Conservation (phyloP, 2,329 filamentous ascomycete species). For the Calycina marina region DNA sequence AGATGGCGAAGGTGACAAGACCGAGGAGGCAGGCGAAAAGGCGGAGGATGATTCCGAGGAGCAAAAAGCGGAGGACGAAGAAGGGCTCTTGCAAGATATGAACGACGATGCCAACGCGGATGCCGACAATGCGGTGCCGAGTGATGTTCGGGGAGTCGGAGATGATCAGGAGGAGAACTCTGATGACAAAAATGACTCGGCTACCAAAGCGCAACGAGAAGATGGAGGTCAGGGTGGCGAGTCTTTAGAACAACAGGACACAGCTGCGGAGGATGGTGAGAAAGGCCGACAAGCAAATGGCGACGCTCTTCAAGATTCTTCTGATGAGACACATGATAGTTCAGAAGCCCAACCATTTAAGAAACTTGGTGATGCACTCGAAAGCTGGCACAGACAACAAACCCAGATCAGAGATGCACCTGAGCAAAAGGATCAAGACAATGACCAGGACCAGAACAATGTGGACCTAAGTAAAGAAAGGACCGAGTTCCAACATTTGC, state of each 20-base stretch:
- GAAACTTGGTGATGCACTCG: constrained; percentile 83
- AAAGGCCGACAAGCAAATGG: constrained; percentile 29
- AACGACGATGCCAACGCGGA: constrained; percentile 36
- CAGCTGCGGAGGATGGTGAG: constrained; percentile 48
- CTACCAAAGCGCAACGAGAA: constrained; percentile 48
- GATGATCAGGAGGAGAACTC: constrained; percentile 50
- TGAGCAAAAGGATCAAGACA: constrained; percentile 30
- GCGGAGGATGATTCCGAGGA: constrained; percentile 33
- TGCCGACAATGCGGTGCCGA: constrained; percentile 47
- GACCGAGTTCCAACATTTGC: constrained; percentile 86
- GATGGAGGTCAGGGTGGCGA: constrained; percentile 52
- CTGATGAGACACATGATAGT: constrained; percentile 26
- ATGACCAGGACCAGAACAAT: constrained; percentile 13
- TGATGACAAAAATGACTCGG: constrained; percentile 44
- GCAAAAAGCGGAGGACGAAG: constrained; percentile 36
- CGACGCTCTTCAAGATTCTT: constrained; percentile 24
- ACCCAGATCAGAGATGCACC: constrained; percentile 54
- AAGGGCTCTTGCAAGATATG: constrained; percentile 24
- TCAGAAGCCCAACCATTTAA: constrained; percentile 62
- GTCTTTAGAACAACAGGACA: constrained; percentile 47
- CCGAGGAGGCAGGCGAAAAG: constrained; percentile 36
- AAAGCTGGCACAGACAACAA: constrained; percentile 84
- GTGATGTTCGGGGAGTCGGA: constrained; percentile 48
- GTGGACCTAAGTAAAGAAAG: constrained; percentile 48
- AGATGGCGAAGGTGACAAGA: constrained; percentile 25